Conservation (phyloP, 441 rosid genomes). For the Brassica balearica region DNA sequence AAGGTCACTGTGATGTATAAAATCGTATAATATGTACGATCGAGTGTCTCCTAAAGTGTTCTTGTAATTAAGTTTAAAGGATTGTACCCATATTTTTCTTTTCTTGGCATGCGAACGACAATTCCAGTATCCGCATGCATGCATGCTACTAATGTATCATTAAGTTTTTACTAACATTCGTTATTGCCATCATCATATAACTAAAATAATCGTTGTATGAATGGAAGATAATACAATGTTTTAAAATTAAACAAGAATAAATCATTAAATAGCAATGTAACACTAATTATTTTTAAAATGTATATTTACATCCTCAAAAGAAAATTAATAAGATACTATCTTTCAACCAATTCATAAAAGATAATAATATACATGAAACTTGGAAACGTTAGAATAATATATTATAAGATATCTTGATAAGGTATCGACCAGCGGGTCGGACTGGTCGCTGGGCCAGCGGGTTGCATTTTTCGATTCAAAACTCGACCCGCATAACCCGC, state of each 20-base stretch:
- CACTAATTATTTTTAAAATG: not conserved
- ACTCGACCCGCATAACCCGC: too few species aligned
- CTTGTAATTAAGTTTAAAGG: conserved; percentile 16
- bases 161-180: not conserved
- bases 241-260: not conserved
- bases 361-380: not conserved
- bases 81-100: not conserved
- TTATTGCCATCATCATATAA: not conserved
- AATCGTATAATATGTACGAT: conserved; percentile 21
- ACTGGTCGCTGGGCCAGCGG: not conserved
- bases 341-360: not conserved
- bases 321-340: not conserved
- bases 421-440: not conserved
- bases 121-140: not conserved
- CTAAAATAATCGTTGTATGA: not conserved
- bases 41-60: conserved; percentile 1
- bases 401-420: not conserved
- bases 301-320: not conserved
- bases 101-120: not conserved
- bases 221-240: not conserved
- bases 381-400: not conserved
- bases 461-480: too few species aligned
- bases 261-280: not conserved
- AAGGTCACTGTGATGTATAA: conserved; percentile 16
- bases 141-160: not conserved